phyloP scores from a whole-genome alignment of 2,329 filamentous ascomycete species.

The Aspergillus versicolor region DNA sequence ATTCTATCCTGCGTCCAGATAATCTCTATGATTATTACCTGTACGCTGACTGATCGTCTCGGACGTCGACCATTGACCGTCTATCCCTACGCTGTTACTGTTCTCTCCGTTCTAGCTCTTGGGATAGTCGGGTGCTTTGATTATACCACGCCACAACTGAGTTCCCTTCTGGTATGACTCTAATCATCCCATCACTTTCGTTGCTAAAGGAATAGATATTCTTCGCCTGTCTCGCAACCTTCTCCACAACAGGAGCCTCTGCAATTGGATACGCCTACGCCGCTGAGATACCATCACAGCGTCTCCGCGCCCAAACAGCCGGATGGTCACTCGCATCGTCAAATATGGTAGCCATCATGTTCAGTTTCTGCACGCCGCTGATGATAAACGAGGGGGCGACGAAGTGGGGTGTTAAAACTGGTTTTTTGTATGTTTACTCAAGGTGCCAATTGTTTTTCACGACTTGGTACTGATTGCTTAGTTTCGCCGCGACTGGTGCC shows the following conservation, averaged over 20 bases:
- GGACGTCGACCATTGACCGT: conserved; percentile 42
- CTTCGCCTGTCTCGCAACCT: conserved; percentile 44
- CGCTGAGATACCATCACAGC: conserved; percentile 43
- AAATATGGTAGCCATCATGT: conserved; percentile 45
- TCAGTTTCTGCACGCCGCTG: conserved; percentile 46
- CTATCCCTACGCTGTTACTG: conserved; percentile 41
- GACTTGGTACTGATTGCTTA: conserved; percentile 6
- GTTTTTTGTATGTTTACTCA: conserved; percentile 38
- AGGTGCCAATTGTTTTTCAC: no score
- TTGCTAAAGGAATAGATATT: conserved; percentile 32
- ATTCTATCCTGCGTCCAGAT: conserved; percentile 45
- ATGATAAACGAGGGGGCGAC: conserved; percentile 43
- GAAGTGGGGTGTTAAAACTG: conserved; percentile 48
- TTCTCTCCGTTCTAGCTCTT: conserved; percentile 36
- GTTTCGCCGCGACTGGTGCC: conserved; percentile 36
- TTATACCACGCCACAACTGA: conserved; percentile 31
- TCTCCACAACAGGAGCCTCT: conserved; percentile 43
- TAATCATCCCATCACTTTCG: not conserved
- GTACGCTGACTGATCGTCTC: conserved; percentile 34
- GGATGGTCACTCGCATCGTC: conserved; percentile 42
- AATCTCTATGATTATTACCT: conserved; percentile 42
- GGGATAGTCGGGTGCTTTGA: conserved; percentile 45
- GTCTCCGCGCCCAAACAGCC: conserved; percentile 41
- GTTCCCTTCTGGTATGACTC: conserved; percentile 37
- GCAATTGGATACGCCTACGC: conserved; percentile 47